Conservation (phyloP, 2,329 filamentous ascomycete species). For the Xylariaceae sp. region DNA sequence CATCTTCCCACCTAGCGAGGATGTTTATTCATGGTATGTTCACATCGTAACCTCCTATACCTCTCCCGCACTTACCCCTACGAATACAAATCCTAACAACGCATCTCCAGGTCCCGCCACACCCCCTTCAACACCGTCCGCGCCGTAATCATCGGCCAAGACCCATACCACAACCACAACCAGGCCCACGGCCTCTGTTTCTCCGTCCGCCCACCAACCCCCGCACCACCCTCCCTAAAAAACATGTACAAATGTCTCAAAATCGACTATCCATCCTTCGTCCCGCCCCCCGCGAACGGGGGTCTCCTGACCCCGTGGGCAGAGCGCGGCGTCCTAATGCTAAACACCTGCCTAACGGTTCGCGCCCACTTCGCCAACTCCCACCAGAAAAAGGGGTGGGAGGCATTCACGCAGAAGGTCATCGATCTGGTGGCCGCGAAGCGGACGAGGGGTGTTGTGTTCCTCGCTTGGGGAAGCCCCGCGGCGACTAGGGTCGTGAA, state of each 20-base stretch:
- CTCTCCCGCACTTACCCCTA: not conserved
- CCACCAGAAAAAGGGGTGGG: constrained; percentile 86
- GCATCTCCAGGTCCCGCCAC: constrained; percentile 71
- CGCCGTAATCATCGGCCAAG: constrained; percentile 89
- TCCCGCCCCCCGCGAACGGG: constrained; percentile 67
- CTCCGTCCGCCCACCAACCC: constrained; percentile 84
- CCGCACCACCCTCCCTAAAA: constrained; percentile 80
- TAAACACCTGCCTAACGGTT: constrained; percentile 94
- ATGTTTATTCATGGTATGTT: constrained; percentile 89
- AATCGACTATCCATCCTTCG: constrained; percentile 82
- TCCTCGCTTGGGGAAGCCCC: constrained; percentile 87
- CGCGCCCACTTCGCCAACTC: constrained; percentile 83
- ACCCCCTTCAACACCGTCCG: constrained; percentile 87
- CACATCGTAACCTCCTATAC: not conserved
- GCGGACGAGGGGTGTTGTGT: constrained; percentile 79
- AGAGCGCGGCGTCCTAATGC: constrained; percentile 82
- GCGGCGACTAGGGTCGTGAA: constrained; percentile 75
- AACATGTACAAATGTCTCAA: constrained; percentile 91
- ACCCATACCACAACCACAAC: constrained; percentile 93
- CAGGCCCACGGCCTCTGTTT: constrained; percentile 97
- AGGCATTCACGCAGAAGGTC: constrained; percentile 84
- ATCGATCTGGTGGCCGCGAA: constrained; percentile 82
- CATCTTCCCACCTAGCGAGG: constrained; percentile 80
- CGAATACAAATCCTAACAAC: not conserved
- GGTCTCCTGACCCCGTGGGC: constrained; percentile 92